Evolutionary conservation across 345 rosid species (phyloP).

Genomic region (Pistacia atlantica): DNA sequence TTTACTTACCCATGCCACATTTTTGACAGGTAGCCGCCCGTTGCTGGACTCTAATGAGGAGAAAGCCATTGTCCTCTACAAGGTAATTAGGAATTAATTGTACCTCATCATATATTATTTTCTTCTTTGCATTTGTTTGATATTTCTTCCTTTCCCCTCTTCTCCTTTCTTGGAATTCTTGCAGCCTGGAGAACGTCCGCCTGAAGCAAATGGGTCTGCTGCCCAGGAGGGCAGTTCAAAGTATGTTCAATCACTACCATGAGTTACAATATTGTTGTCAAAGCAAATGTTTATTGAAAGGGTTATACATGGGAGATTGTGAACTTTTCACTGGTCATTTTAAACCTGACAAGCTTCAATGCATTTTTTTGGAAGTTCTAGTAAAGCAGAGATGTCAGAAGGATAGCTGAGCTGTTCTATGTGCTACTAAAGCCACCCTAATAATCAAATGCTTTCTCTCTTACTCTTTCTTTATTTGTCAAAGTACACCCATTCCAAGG

Average conservation of each 20-base stretch:
- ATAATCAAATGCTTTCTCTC: not conserved
- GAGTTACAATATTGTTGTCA: not conserved
- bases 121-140: slow-evolving; percentile 5
- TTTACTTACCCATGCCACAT: slow-evolving; percentile 12
- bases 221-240: slow-evolving; percentile 64
- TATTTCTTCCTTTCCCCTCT: slow-evolving; percentile 17
- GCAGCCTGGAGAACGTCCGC: slow-evolving; percentile 71
- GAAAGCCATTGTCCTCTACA: slow-evolving; percentile 89
- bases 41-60: slow-evolving; percentile 55
- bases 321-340: slow-evolving; percentile 7
- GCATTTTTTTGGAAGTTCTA: not conserved
- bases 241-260: slow-evolving; percentile 41
- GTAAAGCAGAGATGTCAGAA: slow-evolving; percentile 7
- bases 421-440: not conserved
- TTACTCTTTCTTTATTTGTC: not conserved
- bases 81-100: slow-evolving; percentile 41
- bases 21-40: slow-evolving; percentile 54
- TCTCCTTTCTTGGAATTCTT: slow-evolving; percentile 29
- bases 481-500: not conserved
- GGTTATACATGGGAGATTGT: not conserved
- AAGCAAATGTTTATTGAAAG: slow-evolving; percentile 8
- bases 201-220: slow-evolving; percentile 56
- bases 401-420: not conserved
- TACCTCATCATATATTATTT: slow-evolving; percentile 9
- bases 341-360: slow-evolving; percentile 1